Evolutionary conservation across 805 yeast species (phyloP), one percentile per base, ranked within the genome.

Genomic region (Pichia deserticola): DNA sequence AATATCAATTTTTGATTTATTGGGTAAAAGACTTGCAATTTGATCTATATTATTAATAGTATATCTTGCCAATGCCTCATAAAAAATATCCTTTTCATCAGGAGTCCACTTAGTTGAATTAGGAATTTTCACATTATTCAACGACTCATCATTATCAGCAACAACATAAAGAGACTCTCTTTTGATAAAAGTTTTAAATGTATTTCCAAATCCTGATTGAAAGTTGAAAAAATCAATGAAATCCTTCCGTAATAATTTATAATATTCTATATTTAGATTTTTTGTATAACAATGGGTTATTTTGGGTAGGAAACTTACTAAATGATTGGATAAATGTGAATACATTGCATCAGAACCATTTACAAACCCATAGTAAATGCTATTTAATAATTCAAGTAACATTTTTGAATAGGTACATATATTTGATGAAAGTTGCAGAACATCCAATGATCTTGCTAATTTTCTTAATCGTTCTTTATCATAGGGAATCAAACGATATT

Each of bases 81-180:
- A 82, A 60, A 82, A 82, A 12, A 49, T 38, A 25, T 75, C 76
- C 54, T 81, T 81, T 48, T 82, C 86, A 1, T 50, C 48, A 0
- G 58, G 50, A 1, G 71, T 58, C 86, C 86, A 81, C 20, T 53
- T 40, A 3, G 40, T n/a, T 28, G 44, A 29, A 9, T 25, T 15
- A 8, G 44, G 11, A 7, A 29, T 7, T 44, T 6, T 68, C 57
- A 0, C 78, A 77, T 20, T 54, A 57, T 15, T 65, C 60, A n/a
- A 33, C 40, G 15, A 36, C 25, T 15, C 41, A 42, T 20, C 51
- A 38, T 39, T 36, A 42, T 36, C 53, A 27, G 34, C 32, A 15
- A 28, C 20, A 13, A 46, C 39, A 36, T 42, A 40, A 5, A 40
- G 20, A 13, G 48, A 15, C 20, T 49, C 43, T 8, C 34, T 32